Conservation (phyloP, 1,284 basidiomycete genomes). For the Lentinula novae-zelandiae region DNA sequence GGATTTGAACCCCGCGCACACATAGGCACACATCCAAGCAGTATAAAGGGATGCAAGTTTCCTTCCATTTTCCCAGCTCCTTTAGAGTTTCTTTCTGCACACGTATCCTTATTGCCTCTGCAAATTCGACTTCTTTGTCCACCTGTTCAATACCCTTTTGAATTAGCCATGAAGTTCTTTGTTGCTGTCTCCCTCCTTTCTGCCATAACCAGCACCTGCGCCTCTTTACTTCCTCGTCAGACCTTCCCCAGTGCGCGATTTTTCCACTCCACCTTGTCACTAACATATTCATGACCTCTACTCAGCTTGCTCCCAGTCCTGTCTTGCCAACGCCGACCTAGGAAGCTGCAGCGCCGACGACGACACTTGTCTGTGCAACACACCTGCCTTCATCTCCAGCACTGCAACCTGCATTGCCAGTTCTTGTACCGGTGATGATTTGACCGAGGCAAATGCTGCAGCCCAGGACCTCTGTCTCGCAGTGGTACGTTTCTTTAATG, state of each 20-base stretch:
- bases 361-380: slow-evolving; percentile 51
- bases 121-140: slow-evolving; percentile 9
- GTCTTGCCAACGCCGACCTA: slow-evolving; percentile 37
- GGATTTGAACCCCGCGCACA: not conserved
- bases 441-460: slow-evolving; percentile 38
- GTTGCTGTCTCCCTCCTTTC: slow-evolving; percentile 2
- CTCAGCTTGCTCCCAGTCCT: slow-evolving; percentile 47
- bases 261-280: not conserved
- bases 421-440: slow-evolving; percentile 44
- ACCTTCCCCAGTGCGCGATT: slow-evolving; percentile 32
- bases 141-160: not conserved
- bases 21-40: not conserved
- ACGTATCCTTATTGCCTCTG: slow-evolving; percentile 10
- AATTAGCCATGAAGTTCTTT: slow-evolving; percentile 7
- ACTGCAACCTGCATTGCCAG: slow-evolving; percentile 43
- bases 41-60: slow-evolving; percentile 4
- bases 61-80: slow-evolving; percentile 5
- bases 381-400: slow-evolving; percentile 37
- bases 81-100: slow-evolving; percentile 1
- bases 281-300: not conserved
- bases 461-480: slow-evolving; percentile 43
- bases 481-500: slow-evolving; percentile 38
- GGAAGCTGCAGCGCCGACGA: slow-evolving; percentile 40
- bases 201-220: slow-evolving; percentile 13
- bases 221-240: slow-evolving; percentile 21